Evolutionary conservation across 2,329 filamentous ascomycete genomes (phyloP).

Genomic region (Helicocarpus griseus): DNA sequence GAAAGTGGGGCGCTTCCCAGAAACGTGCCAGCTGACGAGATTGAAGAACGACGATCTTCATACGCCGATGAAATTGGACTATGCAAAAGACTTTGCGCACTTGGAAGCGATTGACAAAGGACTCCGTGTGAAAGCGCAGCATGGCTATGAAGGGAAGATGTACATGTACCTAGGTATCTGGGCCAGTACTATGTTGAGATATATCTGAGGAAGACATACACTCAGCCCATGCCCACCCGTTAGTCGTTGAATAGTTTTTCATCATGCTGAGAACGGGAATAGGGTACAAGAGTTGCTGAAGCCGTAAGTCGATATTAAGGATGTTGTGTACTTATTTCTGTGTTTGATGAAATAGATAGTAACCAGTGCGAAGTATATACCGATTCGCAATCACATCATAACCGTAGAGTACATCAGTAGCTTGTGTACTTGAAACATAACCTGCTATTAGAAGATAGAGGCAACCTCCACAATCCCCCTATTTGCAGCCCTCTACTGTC

Average conservation of each 20-base stretch:
- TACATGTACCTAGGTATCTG: too few species aligned
- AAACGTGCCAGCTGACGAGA: neutral
- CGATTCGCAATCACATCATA: too few species aligned
- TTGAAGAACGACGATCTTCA: neutral
- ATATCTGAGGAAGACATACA: conserved; percentile 49
- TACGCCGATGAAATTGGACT: conserved; percentile 50
- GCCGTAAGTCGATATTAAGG: conserved; percentile 21
- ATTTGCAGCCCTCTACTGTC: neutral
- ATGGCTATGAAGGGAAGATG: conserved; percentile 56
- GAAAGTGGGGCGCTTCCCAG: neutral
- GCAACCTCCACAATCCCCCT: neutral
- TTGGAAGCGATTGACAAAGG: conserved; percentile 50
- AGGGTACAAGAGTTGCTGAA: conserved; percentile 32
- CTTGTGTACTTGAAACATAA: too few species aligned
- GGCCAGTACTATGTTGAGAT: conserved; percentile 54
- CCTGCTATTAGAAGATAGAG: too few species aligned
- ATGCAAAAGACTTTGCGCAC: too few species aligned
- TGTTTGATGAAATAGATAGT: too few species aligned
- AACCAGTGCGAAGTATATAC: too few species aligned
- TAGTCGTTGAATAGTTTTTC: conserved; percentile 40
- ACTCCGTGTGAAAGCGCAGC: conserved; percentile 51
- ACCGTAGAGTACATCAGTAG: too few species aligned
- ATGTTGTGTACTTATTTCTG: neutral
- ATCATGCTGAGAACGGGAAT: conserved; percentile 35
- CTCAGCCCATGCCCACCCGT: conserved; percentile 51